phyloP scores from a whole-genome alignment of 163 green algal species.

The Trebouxiophyceae sp. region DNA sequence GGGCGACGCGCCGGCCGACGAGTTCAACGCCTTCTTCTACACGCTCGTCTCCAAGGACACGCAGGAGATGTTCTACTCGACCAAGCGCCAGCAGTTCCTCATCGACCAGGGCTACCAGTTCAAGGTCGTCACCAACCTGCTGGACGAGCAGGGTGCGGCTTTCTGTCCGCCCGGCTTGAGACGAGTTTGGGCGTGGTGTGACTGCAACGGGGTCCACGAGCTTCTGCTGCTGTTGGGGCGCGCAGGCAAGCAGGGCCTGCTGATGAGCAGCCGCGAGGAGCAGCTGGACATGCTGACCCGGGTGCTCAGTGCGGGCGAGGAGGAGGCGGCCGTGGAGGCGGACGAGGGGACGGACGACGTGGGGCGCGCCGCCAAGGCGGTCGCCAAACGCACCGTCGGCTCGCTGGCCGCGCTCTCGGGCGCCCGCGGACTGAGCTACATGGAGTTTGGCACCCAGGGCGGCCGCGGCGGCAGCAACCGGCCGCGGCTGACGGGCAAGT shows the following conservation, averaged over 20 bases:
- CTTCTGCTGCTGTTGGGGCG: background rate
- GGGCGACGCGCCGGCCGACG: slow-evolving; percentile 20
- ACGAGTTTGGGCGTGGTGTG: background rate
- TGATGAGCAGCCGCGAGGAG: slow-evolving; percentile 34
- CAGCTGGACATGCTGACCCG: slow-evolving; percentile 59
- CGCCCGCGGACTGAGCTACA: slow-evolving; percentile 37
- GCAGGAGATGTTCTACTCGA: slow-evolving; percentile 96
- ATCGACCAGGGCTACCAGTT: slow-evolving; percentile 98
- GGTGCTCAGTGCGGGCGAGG: slow-evolving; percentile 50
- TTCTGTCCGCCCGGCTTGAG: no score
- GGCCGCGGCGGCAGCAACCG: background rate
- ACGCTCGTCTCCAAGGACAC: slow-evolving; percentile 80
- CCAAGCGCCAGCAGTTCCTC: slow-evolving; percentile 98
- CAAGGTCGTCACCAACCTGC: slow-evolving; percentile 86
- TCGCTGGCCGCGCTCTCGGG: slow-evolving; percentile 57
- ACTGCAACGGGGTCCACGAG: background rate
- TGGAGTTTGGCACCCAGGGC: slow-evolving; percentile 7
- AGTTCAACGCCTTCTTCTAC: slow-evolving; percentile 99
- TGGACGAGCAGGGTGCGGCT: slow-evolving; percentile 42
- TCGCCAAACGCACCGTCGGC: slow-evolving; percentile 26
- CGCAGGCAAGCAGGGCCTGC: slow-evolving; percentile 10
- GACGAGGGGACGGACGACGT: slow-evolving; percentile 29
- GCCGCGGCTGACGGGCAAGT: background rate
- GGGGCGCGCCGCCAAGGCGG: slow-evolving; percentile 2
- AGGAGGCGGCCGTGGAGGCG: slow-evolving; percentile 44